phyloP scores from a whole-genome alignment of 2,329 filamentous ascomycete species.

The Talaromyces verruculosus region DNA sequence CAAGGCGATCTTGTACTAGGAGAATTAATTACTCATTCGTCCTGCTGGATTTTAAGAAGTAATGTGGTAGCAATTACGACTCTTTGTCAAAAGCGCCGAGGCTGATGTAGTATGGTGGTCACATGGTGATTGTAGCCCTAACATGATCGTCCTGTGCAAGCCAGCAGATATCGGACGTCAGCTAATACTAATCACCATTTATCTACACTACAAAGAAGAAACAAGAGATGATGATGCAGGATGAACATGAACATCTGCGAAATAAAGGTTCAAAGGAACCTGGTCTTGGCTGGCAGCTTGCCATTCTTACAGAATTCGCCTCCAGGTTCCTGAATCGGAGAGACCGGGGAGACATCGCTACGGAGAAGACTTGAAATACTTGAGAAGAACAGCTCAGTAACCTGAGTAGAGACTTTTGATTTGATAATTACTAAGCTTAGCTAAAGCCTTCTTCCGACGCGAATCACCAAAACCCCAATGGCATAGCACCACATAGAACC shows the following conservation, averaged over 20 bases:
- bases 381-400: too few species aligned
- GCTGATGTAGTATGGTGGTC: background rate
- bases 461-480: background rate
- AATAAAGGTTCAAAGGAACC: background rate
- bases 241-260: background rate
- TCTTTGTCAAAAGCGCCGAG: background rate
- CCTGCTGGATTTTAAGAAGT: too few species aligned
- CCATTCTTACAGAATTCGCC: background rate
- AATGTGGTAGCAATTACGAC: background rate
- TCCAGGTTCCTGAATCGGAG: background rate
- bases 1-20: background rate
- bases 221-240: background rate
- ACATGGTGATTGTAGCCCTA: constrained; percentile 1
- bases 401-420: background rate
- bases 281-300: background rate
- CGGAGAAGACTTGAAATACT: background rate
- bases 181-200: background rate
- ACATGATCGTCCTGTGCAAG: background rate
- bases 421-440: background rate
- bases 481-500: background rate
- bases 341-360: background rate
- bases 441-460: background rate
- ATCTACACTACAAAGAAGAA: background rate
- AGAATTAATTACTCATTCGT: background rate
- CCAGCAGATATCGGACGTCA: background rate